Evolutionary conservation across 2,329 filamentous ascomycete species (phyloP).

Genomic region (Aspergillus fijiensis): DNA sequence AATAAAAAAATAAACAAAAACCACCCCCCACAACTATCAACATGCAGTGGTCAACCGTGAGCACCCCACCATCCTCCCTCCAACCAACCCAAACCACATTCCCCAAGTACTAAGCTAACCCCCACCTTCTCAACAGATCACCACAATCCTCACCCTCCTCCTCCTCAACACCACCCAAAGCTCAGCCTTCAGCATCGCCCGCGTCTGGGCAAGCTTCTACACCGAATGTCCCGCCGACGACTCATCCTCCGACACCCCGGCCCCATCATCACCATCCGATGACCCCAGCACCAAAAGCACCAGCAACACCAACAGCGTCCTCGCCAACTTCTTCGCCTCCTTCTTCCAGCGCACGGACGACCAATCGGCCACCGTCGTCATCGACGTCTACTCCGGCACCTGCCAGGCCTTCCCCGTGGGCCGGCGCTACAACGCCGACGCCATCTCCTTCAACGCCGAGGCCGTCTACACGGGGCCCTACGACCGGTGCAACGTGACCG

Average conservation of each 20-base stretch:
- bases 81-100: conserved; percentile 41
- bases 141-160: conserved; percentile 21
- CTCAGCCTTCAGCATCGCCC: conserved; percentile 26
- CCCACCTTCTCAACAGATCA: conserved; percentile 13
- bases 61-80: conserved; percentile 34
- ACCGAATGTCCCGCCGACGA: conserved; percentile 24
- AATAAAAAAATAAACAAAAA: no score
- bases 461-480: neutral
- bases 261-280: neutral
- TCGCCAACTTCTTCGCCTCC: neutral
- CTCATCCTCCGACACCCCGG: neutral
- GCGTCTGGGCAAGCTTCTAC: conserved; percentile 34
- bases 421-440: conserved; percentile 21
- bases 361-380: conserved; percentile 19
- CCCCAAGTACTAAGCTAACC: conserved; percentile 24
- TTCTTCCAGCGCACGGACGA: conserved; percentile 13
- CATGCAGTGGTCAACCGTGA: conserved; percentile 15
- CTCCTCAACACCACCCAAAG: conserved; percentile 21
- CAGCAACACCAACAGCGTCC: neutral
- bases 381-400: conserved; percentile 22
- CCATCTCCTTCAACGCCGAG: conserved; percentile 28
- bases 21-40: neutral
- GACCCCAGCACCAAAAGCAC: conserved; percentile 21
- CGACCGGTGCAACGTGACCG: conserved; percentile 17
- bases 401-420: conserved; percentile 30